A percentile compares a stretch with the other conserved stretches of the same genome.
Evolutionary conservation across 805 yeast genomes (phyloP).

Genomic region (Pichia kluyveri): DNA sequence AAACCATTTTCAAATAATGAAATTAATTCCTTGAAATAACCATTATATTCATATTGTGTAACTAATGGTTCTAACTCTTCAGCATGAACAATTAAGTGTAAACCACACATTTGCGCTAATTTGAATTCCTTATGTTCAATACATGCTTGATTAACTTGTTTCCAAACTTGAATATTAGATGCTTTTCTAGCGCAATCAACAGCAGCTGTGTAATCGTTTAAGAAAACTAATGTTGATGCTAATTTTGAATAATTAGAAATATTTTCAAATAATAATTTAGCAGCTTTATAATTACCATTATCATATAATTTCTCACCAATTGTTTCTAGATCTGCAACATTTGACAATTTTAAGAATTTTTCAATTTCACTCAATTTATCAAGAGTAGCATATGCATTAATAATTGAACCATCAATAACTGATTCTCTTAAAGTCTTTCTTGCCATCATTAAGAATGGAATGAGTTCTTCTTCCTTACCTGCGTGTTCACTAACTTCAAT

Average conservation of each 20-base stretch:
- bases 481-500: constrained; percentile 94
- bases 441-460: constrained; percentile 84
- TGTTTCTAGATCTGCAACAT: constrained; percentile 84
- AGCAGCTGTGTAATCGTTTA: constrained; percentile 90
- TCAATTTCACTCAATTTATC: constrained; percentile 74
- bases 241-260: constrained; percentile 92
- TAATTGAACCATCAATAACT: constrained; percentile 82
- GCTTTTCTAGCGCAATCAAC: constrained; percentile 99
- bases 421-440: constrained; percentile 88
- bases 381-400: constrained; percentile 77
- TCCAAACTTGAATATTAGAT: constrained; percentile 89
- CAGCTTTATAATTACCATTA: constrained; percentile 80
- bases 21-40: constrained; percentile 86
- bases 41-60: constrained; percentile 75
- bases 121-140: constrained; percentile 91
- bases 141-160: constrained; percentile 95
- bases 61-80: constrained; percentile 92
- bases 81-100: constrained; percentile 93
- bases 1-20: constrained; percentile 92
- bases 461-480: constrained; percentile 89
- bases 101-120: constrained; percentile 96
- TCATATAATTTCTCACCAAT: constrained; percentile 90
- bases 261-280: constrained; percentile 76
- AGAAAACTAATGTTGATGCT: constrained; percentile 91
- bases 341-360: constrained; percentile 72